A percentile compares a stretch with the other conserved stretches of the same genome.
These are phyloP conservation scores for Tremellales sp. DNA, from an alignment of 1,284 basidiomycete species.

Conservation along the genomic window DNA sequence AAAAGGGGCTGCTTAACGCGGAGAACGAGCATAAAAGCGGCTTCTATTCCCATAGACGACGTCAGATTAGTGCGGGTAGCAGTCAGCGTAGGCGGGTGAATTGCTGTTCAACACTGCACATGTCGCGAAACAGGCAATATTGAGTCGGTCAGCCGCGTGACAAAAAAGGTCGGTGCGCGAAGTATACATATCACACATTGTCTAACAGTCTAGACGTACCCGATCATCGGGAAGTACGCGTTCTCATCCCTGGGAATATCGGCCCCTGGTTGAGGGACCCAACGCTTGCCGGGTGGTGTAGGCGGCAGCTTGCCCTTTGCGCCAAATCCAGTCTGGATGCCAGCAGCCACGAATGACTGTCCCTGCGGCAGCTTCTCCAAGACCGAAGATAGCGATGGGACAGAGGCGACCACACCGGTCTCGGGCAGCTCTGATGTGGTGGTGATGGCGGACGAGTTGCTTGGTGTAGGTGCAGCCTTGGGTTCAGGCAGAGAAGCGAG, in stretches of 20 bases:
- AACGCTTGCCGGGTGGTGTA: slow-evolving; percentile 58
- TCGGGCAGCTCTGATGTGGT: slow-evolving; percentile 34
- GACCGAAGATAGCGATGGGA: slow-evolving; percentile 54
- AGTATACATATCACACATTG: too few species aligned
- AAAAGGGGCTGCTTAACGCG: too few species aligned
- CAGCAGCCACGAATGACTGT: slow-evolving; percentile 56
- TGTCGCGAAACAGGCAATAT: too few species aligned
- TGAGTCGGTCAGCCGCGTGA: too few species aligned
- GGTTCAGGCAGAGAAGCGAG: slow-evolving; percentile 67
- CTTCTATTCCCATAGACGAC: too few species aligned
- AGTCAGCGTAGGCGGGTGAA: too few species aligned
- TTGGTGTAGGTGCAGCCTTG: slow-evolving; percentile 32
- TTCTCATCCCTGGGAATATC: slow-evolving; percentile 71
- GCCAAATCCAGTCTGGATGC: slow-evolving; percentile 57
- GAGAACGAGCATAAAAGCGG: too few species aligned
- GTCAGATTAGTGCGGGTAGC: too few species aligned
- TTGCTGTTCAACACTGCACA: too few species aligned
- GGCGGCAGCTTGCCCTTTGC: slow-evolving; percentile 66
- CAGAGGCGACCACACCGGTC: slow-evolving; percentile 49
- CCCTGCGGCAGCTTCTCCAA: slow-evolving; percentile 62
- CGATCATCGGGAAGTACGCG: slow-evolving; percentile 77
- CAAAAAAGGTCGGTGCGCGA: too few species aligned
- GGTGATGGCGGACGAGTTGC: slow-evolving; percentile 59
- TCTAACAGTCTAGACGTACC: slow-evolving; percentile 74
- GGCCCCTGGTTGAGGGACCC: slow-evolving; percentile 63